Percentiles rank a stretch among this genome's conserved stretches.
These are phyloP conservation scores for Candida suzukii DNA, from an alignment of 805 yeast genomes.

Conservation along the genomic window DNA sequence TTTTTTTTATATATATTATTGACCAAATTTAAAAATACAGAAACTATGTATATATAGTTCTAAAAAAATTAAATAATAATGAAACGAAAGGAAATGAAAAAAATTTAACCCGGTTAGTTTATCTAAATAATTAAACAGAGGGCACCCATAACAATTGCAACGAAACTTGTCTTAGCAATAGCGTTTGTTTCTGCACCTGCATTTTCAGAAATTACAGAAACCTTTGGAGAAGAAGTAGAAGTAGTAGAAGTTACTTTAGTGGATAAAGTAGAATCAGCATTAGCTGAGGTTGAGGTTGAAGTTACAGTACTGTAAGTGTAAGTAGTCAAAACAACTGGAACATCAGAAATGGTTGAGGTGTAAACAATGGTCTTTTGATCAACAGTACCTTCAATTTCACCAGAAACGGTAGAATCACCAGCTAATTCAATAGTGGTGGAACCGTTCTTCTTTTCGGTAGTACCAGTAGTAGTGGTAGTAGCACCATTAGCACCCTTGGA, in stretches of 20 bases:
- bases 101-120: too few species aligned
- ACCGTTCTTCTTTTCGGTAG: too few species aligned
- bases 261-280: not conserved
- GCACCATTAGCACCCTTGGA: constrained; percentile 11
- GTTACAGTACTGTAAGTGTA: constrained; percentile 3
- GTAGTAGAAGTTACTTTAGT: constrained; percentile 2
- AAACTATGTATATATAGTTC: too few species aligned
- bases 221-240: constrained; percentile 6
- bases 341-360: constrained; percentile 19
- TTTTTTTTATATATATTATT: not conserved
- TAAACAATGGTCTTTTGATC: constrained; percentile 11
- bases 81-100: too few species aligned
- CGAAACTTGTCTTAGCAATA: constrained; percentile 5
- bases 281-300: not conserved
- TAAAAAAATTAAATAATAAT: too few species aligned
- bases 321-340: constrained; percentile 19
- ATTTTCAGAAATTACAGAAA: constrained; percentile 5
- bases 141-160: constrained; percentile 6
- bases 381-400: constrained; percentile 11
- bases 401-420: constrained; percentile 12
- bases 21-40: not conserved
- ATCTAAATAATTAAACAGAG: not conserved
- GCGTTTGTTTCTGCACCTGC: constrained; percentile 9
- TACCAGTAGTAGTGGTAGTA: constrained; percentile 2
- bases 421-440: constrained; percentile 13